phyloP scores from a whole-genome alignment of 768 basidiomycete species.

The Arthromyces matolae region DNA sequence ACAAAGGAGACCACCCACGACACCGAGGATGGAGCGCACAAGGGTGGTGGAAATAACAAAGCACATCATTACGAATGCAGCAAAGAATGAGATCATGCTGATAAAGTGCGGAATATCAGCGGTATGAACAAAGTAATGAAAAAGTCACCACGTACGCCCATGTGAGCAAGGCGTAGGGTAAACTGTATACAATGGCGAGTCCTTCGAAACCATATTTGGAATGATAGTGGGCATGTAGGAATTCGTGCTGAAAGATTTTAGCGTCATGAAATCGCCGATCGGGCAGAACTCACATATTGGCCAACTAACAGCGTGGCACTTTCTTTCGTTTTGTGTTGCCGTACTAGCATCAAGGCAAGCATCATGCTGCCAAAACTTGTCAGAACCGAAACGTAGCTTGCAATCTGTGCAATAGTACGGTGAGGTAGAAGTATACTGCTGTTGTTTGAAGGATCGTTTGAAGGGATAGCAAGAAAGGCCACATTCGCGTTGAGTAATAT shows the following conservation, averaged over 20 bases:
- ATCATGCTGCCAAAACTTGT: conserved; percentile 18
- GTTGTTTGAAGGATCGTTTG: conserved; percentile 36
- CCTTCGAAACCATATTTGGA: not conserved
- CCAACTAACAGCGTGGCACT: conserved; percentile 21
- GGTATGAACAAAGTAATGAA: not conserved
- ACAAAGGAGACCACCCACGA: not conserved
- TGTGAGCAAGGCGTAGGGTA: conserved; percentile 9
- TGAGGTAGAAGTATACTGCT: conserved; percentile 7
- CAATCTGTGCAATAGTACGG: conserved; percentile 10
- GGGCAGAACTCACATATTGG: not conserved
- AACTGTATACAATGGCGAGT: conserved; percentile 6
- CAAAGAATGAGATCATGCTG: conserved; percentile 1
- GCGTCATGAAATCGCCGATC: not conserved
- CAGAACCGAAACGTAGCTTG: not conserved
- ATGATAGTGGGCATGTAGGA: conserved; percentile 1
- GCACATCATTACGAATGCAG: conserved; percentile 1
- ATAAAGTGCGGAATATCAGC: not conserved
- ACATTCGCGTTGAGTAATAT: conserved; percentile 44
- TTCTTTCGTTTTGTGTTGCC: conserved; percentile 34
- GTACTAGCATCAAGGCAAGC: conserved; percentile 39
- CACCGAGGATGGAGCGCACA: not conserved
- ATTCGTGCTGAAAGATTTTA: not conserved
- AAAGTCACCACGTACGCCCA: conserved; percentile 11
- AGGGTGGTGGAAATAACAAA: not conserved
- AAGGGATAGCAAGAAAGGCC: conserved; percentile 45